Base-by-base conservation (phyloP, 768 basidiomycete genomes). In the Russula dissimulans region DNA sequence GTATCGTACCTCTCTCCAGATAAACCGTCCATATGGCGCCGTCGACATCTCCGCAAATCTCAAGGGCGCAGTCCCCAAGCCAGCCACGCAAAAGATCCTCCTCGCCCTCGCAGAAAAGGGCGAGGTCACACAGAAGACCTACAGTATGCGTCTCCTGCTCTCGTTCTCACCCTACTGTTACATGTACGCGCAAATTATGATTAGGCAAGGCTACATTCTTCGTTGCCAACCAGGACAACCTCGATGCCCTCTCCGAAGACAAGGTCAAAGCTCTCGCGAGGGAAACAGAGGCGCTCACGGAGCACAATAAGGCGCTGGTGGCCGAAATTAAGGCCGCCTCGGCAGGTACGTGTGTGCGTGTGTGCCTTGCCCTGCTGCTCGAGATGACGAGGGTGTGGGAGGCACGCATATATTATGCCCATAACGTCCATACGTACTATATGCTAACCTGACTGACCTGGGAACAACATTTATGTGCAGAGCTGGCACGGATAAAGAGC, bases 1-100 rank as follows among this genome's bases (percentile, higher is more conserved):
- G 54, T 49, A 44, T 44, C 46, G 7, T 9, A 8, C 17, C 5
- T 47, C 41, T 47, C 39, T 18, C 22, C 67, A 93, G 90, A 90
- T 92, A 83, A 95, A 95, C 72, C 81, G 92, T n/a, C 92, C 92
- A 6, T 95, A 86, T 68, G 92, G 92, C 8, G 91, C 91, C 61
- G 92, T 94, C 39, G 93, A 97, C 70, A 85, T 95, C 5, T 81
- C 89, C 15, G 90, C 92, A 10, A 97, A 97, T 72, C 75, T 97
- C 34, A 95, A 95, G 72, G 90, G 90, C 53, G 86, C 86, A 10
- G 85, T 95, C 5, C 84, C 90, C 7, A 97, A 97, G 70, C 74
- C 90, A 2, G 78, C 85, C 3, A 85, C 86, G 0, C 91, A 92
- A 69, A 97, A 95, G 74, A 87, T 95, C 48, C 78, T 95, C 14